Evolutionary conservation across 345 rosid species (phyloP), one percentile per base, ranked within the genome.

Genomic region (Raphanus sativus): DNA sequence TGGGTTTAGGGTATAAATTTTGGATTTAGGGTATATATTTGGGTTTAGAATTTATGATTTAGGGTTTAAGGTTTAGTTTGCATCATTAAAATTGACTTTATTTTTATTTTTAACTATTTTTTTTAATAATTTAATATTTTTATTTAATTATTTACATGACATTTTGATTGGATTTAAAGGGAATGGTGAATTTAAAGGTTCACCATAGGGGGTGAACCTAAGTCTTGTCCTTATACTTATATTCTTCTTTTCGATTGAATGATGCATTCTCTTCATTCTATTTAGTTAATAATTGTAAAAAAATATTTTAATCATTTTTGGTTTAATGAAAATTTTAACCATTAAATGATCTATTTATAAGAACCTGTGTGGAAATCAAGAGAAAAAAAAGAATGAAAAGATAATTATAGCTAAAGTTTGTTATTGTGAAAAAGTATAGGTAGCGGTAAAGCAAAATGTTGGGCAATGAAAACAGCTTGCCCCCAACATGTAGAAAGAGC

Each of bases 391-490:
- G 55, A 50, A n/a, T 50, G 55, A n/a, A 40, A 40, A 40, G n/a
- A 69, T 15, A 30, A 15, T 24, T 10, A 32, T 26, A 67, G 26
- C 70, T 7, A 40, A 12, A 24, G 48, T 12, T 32, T 61, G 50
- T 32, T 15, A 50, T 50, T 50, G 7, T 5, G 55, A 5, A 13
- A 45, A 45, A 45, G 54, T 45, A 45, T 45, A 12, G 3, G 34
- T 45, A 45, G 54, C 15, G 30, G 30, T 58, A 26, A 59, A 59
- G 11, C 29, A 12, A 26, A 26, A 7, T 4, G 38, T 3, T 30
- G 65, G 77, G 69, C 69, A 68, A 67, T 60, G 58, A 40, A 84
- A 84, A 88, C 91, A 91, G 97, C 90, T 86, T 85, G 87, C 97
- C 80, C 86, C 84, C 83, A 75, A 80, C 81, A 80, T 40, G 69